Base-by-base conservation (phyloP, 371 early-diverging fungal genomes). In the Mucor piriformis region DNA sequence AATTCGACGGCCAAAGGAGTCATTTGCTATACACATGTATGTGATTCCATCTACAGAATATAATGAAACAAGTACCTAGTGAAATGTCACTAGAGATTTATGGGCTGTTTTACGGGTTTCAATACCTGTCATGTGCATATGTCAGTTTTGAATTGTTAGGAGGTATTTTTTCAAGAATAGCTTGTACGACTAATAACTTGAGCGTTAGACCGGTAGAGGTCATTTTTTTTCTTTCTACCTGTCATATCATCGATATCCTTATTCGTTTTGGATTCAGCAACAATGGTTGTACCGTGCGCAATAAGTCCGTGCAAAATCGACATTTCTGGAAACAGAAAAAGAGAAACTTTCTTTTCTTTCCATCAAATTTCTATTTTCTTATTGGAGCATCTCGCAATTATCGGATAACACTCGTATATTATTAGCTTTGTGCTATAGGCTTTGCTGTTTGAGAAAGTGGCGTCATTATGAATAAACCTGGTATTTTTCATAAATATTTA, bases 21-120 rank as follows among this genome's bases (percentile, higher is more conserved):
- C 93, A 67, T 94, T 94, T 2, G 94, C 92, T 85, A 95, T 89
- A 68, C 94, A 94, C 81, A 94, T 83, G 68, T 91, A 96, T 4
- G 88, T 89, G 42, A 93, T 68, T 16, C 90, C 91, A 72, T 87
- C 86, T 63, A 89, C 83, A 61, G 86, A 86, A 94, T 88, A 69
- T 93, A 92, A 71, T 95, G 96, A 79, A 95, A 95, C 24, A 95
- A 82, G 67, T 91, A 91, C 67, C 91, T 91, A 11, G n/a, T n/a
- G n/a, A n/a, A n/a, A n/a, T n/a, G n/a, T n/a, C n/a, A n/a, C n/a
- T n/a, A n/a, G n/a, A n/a, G n/a, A n/a, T n/a, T n/a, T n/a, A n/a
- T n/a, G n/a, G n/a, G n/a, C n/a, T n/a, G n/a, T n/a, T n/a, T n/a
- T n/a, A n/a, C n/a, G n/a, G n/a, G n/a, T n/a, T n/a, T n/a, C n/a